Conservation (phyloP, 345 rosid genomes). For the Lumnitzera racemosa region DNA sequence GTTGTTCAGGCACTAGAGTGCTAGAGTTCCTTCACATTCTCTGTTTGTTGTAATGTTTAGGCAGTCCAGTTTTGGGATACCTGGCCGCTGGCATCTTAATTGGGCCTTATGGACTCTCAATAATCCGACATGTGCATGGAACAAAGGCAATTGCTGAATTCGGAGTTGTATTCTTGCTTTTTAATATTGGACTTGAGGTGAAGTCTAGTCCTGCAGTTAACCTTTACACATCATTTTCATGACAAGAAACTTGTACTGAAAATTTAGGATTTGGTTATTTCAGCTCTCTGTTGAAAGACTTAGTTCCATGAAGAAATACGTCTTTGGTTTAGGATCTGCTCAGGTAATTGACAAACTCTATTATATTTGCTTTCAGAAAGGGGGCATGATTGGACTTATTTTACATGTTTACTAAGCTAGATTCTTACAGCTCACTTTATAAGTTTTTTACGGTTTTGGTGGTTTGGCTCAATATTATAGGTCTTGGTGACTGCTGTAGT, state of each 20-base stretch:
- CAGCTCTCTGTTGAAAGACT: slow-evolving; percentile 99
- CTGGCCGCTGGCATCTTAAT: slow-evolving; percentile 98
- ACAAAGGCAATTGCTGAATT: slow-evolving; percentile 98
- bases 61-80: slow-evolving; percentile 99
- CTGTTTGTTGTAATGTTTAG: slow-evolving; percentile 47
- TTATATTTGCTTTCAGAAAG: slow-evolving; percentile 1
- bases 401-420: no score
- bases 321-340: slow-evolving; percentile 92
- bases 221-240: slow-evolving; percentile 12
- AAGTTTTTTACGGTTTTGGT: no score
- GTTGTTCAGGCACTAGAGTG: not conserved
- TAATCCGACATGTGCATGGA: slow-evolving; percentile 93
- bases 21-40: slow-evolving; percentile 13
- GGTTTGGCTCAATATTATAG: slow-evolving; percentile 25
- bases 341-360: slow-evolving; percentile 49
- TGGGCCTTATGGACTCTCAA: slow-evolving; percentile 96
- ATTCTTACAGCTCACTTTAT: no score
- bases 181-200: slow-evolving; percentile 99
- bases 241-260: slow-evolving; percentile 10
- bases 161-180: slow-evolving; percentile 95
- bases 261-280: slow-evolving; percentile 18
- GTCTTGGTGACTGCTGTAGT: slow-evolving; percentile 89
- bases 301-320: slow-evolving; percentile 99
- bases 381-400: no score
- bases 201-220: slow-evolving; percentile 12